Evolutionary conservation across 805 yeast genomes (phyloP).

Genomic region (Diddensiella santjacobensis): DNA sequence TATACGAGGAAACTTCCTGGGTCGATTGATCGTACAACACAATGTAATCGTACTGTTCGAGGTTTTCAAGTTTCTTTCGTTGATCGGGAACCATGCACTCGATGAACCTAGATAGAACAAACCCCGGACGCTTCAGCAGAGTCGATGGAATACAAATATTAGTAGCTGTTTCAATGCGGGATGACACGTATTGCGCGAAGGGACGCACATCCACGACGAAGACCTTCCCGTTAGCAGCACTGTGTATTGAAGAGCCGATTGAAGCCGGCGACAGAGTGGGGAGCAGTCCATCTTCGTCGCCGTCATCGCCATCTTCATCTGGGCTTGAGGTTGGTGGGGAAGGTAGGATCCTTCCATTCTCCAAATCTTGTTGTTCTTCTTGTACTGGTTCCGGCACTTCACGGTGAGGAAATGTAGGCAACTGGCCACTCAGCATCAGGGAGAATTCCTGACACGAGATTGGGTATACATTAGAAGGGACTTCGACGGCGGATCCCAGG

Average conservation of each 20-base stretch:
- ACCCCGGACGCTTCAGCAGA: slow-evolving; percentile 68
- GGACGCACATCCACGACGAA: slow-evolving; percentile 78
- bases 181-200: slow-evolving; percentile 62
- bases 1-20: slow-evolving; percentile 13
- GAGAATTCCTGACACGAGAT: slow-evolving; percentile 3
- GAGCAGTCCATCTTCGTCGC: neutral
- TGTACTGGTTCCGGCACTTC: neutral
- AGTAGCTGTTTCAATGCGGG: slow-evolving; percentile 57
- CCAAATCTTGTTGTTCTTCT: neutral
- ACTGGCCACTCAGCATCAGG: neutral
- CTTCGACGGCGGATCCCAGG: slow-evolving; percentile 5
- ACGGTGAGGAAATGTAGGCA: neutral
- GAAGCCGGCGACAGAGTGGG: slow-evolving; percentile 3
- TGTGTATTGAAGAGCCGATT: neutral
- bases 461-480: slow-evolving; percentile 10
- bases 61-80: slow-evolving; percentile 23
- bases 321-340: slow-evolving; percentile 3
- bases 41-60: slow-evolving; percentile 29
- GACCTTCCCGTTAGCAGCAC: slow-evolving; percentile 23
- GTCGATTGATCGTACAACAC: slow-evolving; percentile 48
- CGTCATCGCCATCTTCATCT: neutral
- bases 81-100: slow-evolving; percentile 37
- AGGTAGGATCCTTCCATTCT: neutral
- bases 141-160: slow-evolving; percentile 91
- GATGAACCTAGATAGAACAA: slow-evolving; percentile 45